Conservation (phyloP, 2,329 filamentous ascomycete species). For the Fusarium metavorans region DNA sequence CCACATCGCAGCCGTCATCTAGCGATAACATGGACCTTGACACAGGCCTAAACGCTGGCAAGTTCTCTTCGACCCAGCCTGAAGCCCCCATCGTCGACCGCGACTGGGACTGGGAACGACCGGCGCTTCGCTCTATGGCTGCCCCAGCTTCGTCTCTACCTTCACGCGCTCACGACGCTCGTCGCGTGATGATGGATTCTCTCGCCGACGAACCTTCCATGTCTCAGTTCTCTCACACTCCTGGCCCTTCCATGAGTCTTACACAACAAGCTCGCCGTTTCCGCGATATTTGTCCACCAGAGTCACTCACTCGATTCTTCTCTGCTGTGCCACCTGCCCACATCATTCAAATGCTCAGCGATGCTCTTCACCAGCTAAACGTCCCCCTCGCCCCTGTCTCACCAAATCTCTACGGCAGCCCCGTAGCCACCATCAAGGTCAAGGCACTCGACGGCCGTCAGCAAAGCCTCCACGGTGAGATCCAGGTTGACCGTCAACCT, state of each 20-base stretch:
- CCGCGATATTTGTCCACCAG: constrained; percentile 88
- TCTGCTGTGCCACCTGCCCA: constrained; percentile 81
- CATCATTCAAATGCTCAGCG: constrained; percentile 82
- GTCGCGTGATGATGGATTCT: constrained; percentile 65
- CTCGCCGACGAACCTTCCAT: constrained; percentile 89
- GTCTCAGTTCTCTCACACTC: constrained; percentile 85
- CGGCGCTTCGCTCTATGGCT: constrained; percentile 67
- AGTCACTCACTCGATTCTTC: constrained; percentile 92
- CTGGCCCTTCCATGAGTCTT: constrained; percentile 82
- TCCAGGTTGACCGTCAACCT: constrained; percentile 75
- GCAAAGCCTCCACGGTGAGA: constrained; percentile 80
- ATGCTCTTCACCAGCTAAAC: constrained; percentile 86
- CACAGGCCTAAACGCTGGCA: constrained; percentile 55
- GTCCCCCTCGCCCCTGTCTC: constrained; percentile 73
- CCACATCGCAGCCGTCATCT: constrained; percentile 59
- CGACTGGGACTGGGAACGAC: constrained; percentile 90
- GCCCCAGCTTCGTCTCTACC: constrained; percentile 53
- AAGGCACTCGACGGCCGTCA: constrained; percentile 78
- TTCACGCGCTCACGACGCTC: constrained; percentile 47
- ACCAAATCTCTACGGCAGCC: constrained; percentile 64
- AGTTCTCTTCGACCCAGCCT: constrained; percentile 86
- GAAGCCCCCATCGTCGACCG: constrained; percentile 80
- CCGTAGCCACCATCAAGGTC: constrained; percentile 75
- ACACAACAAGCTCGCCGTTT: constrained; percentile 92
- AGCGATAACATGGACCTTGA: constrained; percentile 80